Base-by-base conservation (phyloP, 2,329 filamentous ascomycete genomes). In the Colletotrichum sp. region DNA sequence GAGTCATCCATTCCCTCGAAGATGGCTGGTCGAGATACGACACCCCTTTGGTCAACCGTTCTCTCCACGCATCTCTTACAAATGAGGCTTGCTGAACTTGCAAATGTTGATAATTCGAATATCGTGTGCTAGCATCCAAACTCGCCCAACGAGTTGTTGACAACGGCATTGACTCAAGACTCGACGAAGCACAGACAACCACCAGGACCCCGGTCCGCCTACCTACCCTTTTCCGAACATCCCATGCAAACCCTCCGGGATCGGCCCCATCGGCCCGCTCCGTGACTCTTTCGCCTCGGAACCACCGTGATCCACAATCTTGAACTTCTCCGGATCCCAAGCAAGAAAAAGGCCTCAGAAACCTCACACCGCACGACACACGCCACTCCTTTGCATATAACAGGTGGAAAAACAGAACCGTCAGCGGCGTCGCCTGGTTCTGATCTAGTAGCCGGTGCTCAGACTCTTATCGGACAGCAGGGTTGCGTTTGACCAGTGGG, bases 211-310 rank as follows among this genome's bases (percentile, higher is more conserved):
- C 32, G 67, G 67, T 16, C 34, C 30, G 10, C 67, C 67, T 34
- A 55, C 9, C 13, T 21, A 13, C 59, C 18, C n/a, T n/a, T 44
- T 44, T 32, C 36, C 55, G 21, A 32, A 60, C 16, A 60, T 21
- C 32, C 16, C 57, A 30, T 36, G 34, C 34, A 36, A 34, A 62
- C 7, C 59, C 70, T 76, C 73, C 73, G 70, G 64, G 44, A 76
- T 73, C 64, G 73, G 73, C 70, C 34, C 44, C 26, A 30, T 69
- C 73, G 64, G 32, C 64, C 70, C 39, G 64, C 39, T 64, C 70
- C 73, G 70, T 64, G 69, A 55, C 21, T 52, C 10, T 21, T 28
- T 34, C 32, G 24, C 18, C 52, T 36, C 24, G 71, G 63, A 66
- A 57, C 36, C 36, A 63, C 62, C 55, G 62, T 39, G 34, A 39